Conservation (phyloP, 257 asterid genomes). For the Henckelia pumila region DNA sequence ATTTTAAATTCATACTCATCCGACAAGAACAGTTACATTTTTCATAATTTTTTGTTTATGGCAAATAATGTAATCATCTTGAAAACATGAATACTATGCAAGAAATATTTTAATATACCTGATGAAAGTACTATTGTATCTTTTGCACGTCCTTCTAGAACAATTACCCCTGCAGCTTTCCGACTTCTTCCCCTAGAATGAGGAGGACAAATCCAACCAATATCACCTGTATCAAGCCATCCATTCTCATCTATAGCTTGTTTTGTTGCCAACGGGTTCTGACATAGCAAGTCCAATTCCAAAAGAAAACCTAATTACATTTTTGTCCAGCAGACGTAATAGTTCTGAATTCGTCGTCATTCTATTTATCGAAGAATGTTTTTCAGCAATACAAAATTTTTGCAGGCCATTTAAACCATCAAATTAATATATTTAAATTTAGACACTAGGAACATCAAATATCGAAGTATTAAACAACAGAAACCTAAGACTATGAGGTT, state of each 20-base stretch:
- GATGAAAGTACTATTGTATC: conserved; percentile 92
- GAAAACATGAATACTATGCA: background rate
- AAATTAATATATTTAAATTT: background rate
- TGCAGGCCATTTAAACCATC: background rate
- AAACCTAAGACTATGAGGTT: background rate
- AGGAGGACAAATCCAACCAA: conserved; percentile 85
- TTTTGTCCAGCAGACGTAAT: background rate
- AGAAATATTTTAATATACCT: conserved; percentile 39
- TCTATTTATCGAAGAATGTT: background rate
- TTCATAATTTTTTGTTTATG: background rate
- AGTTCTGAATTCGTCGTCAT: background rate
- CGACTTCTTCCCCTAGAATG: conserved; percentile 83
- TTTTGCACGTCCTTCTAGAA: conserved; percentile 95
- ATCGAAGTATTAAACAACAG: background rate
- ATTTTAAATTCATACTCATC: background rate
- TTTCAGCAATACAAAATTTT: background rate
- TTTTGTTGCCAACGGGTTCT: conserved; percentile 69
- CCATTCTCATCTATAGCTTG: conserved; percentile 76
- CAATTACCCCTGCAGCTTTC: conserved; percentile 69
- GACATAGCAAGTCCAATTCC: conserved; percentile 21
- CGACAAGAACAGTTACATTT: background rate
- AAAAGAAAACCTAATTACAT: background rate
- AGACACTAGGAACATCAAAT: background rate
- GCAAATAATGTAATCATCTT: background rate
- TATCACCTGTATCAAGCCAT: conserved; percentile 89